These are phyloP conservation scores for Simmondsia chinensis DNA, from an alignment of 148 eudicot species.

Conservation along the genomic window DNA sequence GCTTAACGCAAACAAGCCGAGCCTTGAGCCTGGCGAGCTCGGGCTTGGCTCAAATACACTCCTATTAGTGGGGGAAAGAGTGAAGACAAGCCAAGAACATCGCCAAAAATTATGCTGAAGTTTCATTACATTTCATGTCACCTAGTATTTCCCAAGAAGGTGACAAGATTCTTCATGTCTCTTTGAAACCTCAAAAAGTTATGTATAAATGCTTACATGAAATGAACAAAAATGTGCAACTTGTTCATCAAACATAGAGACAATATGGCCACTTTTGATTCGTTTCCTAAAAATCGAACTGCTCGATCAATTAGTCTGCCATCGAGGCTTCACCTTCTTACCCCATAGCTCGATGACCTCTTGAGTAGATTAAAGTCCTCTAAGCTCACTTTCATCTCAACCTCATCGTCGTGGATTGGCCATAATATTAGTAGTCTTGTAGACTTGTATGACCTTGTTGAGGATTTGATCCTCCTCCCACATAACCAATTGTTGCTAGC, in stretches of 20 bases:
- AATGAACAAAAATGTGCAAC: too few relatives aligned
- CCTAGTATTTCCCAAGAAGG: not conserved
- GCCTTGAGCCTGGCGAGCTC: too few relatives aligned
- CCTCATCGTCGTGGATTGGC: conserved; percentile 4
- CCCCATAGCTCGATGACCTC: conserved; percentile 15
- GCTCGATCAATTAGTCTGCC: conserved; percentile 28
- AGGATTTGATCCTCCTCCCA: conserved; percentile 24
- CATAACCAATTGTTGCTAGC: conserved; percentile 20
- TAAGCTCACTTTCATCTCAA: conserved; percentile 9
- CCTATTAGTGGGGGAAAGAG: too few relatives aligned
- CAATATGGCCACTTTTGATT: conserved; percentile 16
- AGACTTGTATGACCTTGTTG: conserved; percentile 15
- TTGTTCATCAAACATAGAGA: too few relatives aligned
- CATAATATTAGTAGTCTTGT: conserved; percentile 16
- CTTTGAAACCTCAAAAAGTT: not conserved
- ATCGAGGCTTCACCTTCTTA: conserved; percentile 17
- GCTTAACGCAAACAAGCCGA: too few relatives aligned
- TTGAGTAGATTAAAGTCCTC: conserved; percentile 8
- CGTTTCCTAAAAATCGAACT: conserved; percentile 21
- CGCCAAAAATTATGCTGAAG: conserved; percentile 4
- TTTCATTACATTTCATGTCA: conserved; percentile 9
- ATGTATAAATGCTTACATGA: too few relatives aligned
- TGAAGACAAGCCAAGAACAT: conserved; percentile 12
- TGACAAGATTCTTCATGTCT: conserved; percentile 12
- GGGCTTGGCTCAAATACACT: too few relatives aligned